Percentiles rank a stretch among this genome's conserved stretches.
Evolutionary conservation across 345 rosid species (phyloP).

Genomic region (Populus simonii): DNA sequence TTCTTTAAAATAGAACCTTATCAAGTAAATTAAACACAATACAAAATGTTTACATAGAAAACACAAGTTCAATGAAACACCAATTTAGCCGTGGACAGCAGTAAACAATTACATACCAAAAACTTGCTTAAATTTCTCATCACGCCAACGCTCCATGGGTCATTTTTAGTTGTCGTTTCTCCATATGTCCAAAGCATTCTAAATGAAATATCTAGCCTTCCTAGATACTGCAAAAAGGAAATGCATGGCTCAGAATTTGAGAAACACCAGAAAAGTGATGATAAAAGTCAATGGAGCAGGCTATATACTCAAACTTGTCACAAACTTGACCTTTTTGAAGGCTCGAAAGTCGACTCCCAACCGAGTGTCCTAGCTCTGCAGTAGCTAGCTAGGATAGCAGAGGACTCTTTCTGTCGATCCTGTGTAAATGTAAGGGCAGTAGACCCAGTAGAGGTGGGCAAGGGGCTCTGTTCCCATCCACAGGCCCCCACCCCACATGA

Average conservation of each 20-base stretch:
- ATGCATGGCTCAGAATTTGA: neutral
- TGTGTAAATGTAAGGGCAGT: neutral
- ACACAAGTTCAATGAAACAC: neutral
- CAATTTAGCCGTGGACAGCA: neutral
- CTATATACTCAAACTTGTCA: neutral
- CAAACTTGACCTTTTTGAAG: neutral
- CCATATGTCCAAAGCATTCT: neutral
- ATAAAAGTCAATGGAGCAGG: neutral
- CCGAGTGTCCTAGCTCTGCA: neutral
- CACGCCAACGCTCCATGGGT: neutral
- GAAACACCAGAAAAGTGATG: neutral
- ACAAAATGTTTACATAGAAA: neutral
- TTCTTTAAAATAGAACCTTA: too few species aligned
- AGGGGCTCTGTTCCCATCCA: constrained; percentile 4
- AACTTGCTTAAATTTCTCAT: neutral
- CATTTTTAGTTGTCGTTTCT: neutral
- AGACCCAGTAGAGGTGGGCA: neutral
- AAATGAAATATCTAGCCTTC: neutral
- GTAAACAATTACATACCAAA: too few species aligned
- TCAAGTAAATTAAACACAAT: neutral
- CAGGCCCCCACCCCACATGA: constrained; percentile 39
- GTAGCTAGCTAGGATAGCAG: neutral
- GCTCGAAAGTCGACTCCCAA: neutral
- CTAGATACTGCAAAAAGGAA: neutral
- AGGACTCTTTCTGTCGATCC: neutral